Evolutionary conservation across 345 rosid genomes (phyloP).

Genomic region (Bruguiera gymnorhiza): DNA sequence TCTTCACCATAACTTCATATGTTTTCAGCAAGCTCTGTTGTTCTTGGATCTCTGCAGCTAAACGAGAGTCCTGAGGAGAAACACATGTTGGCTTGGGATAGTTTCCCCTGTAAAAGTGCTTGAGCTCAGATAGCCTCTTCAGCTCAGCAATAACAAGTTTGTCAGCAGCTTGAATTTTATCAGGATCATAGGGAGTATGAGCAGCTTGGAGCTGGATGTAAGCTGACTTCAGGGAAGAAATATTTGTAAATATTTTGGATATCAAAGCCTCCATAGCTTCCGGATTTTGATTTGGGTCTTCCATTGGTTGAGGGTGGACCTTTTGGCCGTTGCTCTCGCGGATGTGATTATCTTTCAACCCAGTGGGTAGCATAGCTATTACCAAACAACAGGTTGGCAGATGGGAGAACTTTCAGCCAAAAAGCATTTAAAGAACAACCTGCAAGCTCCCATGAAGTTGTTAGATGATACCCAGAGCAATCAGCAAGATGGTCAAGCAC

Average conservation of each 20-base stretch:
- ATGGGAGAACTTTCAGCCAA: conserved; percentile 12
- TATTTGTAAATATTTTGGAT: conserved; percentile 62
- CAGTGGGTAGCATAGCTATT: conserved; percentile 74
- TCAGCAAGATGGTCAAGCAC: conserved; percentile 1
- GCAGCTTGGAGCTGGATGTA: conserved; percentile 81
- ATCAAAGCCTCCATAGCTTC: conserved; percentile 75
- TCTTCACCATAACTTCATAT: conserved; percentile 88
- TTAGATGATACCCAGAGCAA: not conserved
- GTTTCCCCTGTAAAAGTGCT: conserved; percentile 71
- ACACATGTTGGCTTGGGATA: conserved; percentile 63
- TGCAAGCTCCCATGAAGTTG: conserved; percentile 19
- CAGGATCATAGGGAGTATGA: conserved; percentile 83
- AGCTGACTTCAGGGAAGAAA: conserved; percentile 75
- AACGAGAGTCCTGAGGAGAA: conserved; percentile 81
- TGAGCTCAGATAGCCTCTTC: conserved; percentile 73
- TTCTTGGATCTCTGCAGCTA: conserved; percentile 91
- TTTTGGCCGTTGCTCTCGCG: conserved; percentile 69
- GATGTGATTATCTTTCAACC: conserved; percentile 69
- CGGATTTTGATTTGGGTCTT: conserved; percentile 68
- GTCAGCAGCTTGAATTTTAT: conserved; percentile 82
- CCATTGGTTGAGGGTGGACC: conserved; percentile 91
- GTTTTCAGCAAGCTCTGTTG: conserved; percentile 82
- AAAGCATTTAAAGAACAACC: conserved; percentile 22
- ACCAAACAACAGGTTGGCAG: conserved; percentile 26
- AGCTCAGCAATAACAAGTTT: conserved; percentile 72